phyloP scores from a whole-genome alignment of 106 monocot genomes.

The Xerophyta viscosa region DNA sequence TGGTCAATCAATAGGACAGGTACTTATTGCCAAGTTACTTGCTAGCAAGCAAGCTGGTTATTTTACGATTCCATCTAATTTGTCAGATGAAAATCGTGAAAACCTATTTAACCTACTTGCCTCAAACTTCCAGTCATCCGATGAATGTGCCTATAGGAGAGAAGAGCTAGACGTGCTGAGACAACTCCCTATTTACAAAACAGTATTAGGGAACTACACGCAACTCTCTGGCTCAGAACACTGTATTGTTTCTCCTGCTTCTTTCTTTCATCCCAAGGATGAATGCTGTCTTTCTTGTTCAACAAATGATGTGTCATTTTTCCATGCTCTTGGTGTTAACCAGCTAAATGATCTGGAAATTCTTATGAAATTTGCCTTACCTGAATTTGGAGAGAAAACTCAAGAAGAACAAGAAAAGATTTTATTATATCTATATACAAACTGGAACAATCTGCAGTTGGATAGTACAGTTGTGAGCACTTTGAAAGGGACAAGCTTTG shows the following conservation, averaged over 20 bases:
- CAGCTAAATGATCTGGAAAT: constrained; percentile 74
- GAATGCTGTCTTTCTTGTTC: constrained; percentile 53
- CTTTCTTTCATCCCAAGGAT: constrained; percentile 77
- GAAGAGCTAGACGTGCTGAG: constrained; percentile 76
- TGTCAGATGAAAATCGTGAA: constrained; percentile 67
- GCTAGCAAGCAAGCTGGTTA: constrained; percentile 54
- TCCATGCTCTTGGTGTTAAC: constrained; percentile 61
- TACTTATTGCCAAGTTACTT: constrained; percentile 53
- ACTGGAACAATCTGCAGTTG: constrained; percentile 77
- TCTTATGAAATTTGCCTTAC: constrained; percentile 80
- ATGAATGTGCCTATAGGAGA: constrained; percentile 42
- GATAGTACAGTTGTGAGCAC: constrained; percentile 41
- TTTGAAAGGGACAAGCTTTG: constrained; percentile 76
- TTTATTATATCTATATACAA: constrained; percentile 53
- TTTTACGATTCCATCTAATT: constrained; percentile 47
- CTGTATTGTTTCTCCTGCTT: constrained; percentile 55
- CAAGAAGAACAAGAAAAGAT: constrained; percentile 67
- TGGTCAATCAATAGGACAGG: constrained; percentile 56
- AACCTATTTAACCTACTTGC: constrained; percentile 65
- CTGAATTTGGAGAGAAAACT: constrained; percentile 74
- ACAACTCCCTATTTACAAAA: constrained; percentile 81
- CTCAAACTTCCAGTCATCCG: constrained; percentile 41
- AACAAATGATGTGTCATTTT: constrained; percentile 32
- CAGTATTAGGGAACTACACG: constrained; percentile 60
- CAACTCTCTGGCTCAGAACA: constrained; percentile 38